Conservation (phyloP, 345 rosid species). For the Arabidopsis suecica region DNA sequence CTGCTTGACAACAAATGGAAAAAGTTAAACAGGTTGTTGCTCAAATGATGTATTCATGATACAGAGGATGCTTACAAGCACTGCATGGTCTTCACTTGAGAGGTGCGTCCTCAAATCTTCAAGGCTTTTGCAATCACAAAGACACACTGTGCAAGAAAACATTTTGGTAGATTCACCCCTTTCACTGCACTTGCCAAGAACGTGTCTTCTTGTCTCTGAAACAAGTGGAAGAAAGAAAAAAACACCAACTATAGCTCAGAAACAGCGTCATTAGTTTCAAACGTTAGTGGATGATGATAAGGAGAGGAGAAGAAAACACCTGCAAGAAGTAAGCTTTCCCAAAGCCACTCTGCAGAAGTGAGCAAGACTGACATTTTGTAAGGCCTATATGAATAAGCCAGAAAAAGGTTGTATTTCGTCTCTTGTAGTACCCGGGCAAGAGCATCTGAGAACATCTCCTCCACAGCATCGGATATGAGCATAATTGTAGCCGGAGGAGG, state of each 20-base stretch:
- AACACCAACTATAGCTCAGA: background rate
- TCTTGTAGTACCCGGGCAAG: background rate
- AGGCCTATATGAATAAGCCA: background rate
- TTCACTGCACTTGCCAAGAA: background rate
- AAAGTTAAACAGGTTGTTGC: background rate
- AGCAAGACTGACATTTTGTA: background rate
- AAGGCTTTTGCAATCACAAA: background rate
- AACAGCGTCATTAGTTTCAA: background rate
- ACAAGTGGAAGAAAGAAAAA: too few species aligned
- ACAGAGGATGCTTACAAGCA: background rate
- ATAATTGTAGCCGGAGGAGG: slow-evolving; percentile 23
- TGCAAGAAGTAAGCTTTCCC: slow-evolving; percentile 24
- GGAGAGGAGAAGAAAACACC: background rate
- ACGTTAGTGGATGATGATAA: background rate
- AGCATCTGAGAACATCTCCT: background rate
- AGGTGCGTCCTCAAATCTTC: background rate
- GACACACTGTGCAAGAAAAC: background rate
- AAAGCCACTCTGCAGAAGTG: slow-evolving; percentile 31
- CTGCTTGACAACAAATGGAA: slow-evolving; percentile 18
- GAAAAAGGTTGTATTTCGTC: background rate
- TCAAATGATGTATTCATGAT: too few species aligned
- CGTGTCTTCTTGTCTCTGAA: background rate
- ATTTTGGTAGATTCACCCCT: background rate
- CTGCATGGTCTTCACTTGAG: background rate
- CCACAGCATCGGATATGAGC: slow-evolving; percentile 18